These are phyloP conservation scores for Aspergillus sparsus DNA, from an alignment of 495 filamentous ascomycete genomes.

Conservation along the genomic window DNA sequence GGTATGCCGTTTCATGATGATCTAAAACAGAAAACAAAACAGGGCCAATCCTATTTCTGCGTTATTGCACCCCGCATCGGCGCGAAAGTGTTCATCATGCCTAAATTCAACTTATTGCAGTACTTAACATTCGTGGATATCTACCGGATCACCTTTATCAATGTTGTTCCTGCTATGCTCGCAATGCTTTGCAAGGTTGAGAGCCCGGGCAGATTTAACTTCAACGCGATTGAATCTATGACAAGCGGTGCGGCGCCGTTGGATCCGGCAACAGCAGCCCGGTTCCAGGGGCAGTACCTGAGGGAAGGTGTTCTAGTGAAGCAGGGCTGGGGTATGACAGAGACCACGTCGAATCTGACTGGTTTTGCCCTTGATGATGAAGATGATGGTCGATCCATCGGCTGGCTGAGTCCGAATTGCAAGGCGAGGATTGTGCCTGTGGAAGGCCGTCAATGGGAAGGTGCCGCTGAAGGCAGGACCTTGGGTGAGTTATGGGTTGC, in stretches of 20 bases:
- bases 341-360: not conserved
- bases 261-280: not conserved
- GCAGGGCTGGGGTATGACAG: constrained; percentile 1
- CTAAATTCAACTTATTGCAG: not conserved
- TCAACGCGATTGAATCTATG: not conserved
- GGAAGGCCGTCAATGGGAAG: not conserved
- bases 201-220: not conserved
- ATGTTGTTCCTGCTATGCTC: not conserved
- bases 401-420: constrained; percentile 4
- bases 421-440: not conserved
- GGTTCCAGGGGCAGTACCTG: not conserved
- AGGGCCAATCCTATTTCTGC: constrained; percentile 6
- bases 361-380: constrained; percentile 1
- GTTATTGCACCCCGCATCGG: not conserved
- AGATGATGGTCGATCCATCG: not conserved
- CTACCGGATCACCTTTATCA: constrained; percentile 7
- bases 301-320: not conserved
- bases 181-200: not conserved
- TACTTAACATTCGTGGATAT: not conserved
- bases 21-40: not conserved
- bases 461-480: not conserved
- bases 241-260: not conserved
- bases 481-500: constrained; percentile 5
- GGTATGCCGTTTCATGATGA: not conserved
- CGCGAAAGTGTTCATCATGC: constrained; percentile 5